Conservation (phyloP, 1,284 basidiomycete genomes). For the Phellopilus nigrolimitatus region DNA sequence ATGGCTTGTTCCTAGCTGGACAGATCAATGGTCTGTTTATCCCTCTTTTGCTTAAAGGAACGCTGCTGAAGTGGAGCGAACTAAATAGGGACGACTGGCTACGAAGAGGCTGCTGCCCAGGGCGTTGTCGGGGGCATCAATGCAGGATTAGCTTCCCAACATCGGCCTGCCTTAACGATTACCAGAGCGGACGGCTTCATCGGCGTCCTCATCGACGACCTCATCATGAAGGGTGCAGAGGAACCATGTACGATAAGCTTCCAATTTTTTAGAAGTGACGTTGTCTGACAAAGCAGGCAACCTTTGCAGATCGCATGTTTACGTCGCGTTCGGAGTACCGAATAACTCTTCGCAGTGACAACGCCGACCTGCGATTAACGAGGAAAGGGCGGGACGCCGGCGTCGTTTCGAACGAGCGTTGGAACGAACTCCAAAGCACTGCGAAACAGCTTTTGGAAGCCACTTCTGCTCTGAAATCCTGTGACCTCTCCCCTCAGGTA, state of each 20-base stretch:
- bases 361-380: conserved; percentile 81
- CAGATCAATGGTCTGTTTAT: conserved; percentile 69
- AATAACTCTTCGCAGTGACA: conserved; percentile 82
- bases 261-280: neutral
- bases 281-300: neutral
- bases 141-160: conserved; percentile 67
- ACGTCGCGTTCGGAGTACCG: conserved; percentile 88
- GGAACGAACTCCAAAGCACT: conserved; percentile 47
- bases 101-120: conserved; percentile 89
- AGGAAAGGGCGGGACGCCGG: conserved; percentile 55
- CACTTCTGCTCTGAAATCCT: conserved; percentile 44
- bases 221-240: conserved; percentile 82
- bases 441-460: conserved; percentile 47
- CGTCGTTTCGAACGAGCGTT: conserved; percentile 61
- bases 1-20: conserved; percentile 83
- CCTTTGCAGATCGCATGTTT: conserved; percentile 83
- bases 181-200: conserved; percentile 79
- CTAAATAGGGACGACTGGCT: conserved; percentile 75
- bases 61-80: conserved; percentile 7
- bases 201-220: conserved; percentile 89
- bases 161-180: conserved; percentile 55
- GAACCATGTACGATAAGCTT: conserved; percentile 67
- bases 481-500: conserved; percentile 57
- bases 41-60: neutral
- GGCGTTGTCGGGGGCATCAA: conserved; percentile 84